A percentile compares a stretch with the other conserved stretches of the same genome.
phyloP scores from a whole-genome alignment of 1,139 yeast species.

The Candida tetrigidarum region DNA sequence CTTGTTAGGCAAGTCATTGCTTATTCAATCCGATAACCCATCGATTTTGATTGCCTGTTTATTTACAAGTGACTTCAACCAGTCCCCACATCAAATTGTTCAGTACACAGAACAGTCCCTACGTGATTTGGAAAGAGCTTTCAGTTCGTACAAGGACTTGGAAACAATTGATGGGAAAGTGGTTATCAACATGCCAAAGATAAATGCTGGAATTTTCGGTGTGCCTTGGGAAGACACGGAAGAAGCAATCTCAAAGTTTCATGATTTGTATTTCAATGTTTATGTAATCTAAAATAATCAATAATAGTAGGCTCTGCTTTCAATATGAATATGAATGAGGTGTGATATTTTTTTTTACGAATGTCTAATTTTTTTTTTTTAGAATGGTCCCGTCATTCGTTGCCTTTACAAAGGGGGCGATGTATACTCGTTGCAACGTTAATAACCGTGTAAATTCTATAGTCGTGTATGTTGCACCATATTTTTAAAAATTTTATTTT shows the following conservation, averaged over 20 bases:
- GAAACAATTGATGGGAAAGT: slow-evolving; percentile 18
- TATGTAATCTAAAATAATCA: slow-evolving; percentile 32
- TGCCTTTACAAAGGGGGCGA: neutral
- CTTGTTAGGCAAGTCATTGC: slow-evolving; percentile 58
- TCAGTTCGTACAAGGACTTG: slow-evolving; percentile 16
- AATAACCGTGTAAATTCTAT: neutral
- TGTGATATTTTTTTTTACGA: neutral
- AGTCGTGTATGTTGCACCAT: slow-evolving; percentile 7
- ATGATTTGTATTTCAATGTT: slow-evolving; percentile 42
- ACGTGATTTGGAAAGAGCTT: slow-evolving; percentile 40
- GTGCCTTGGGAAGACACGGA: slow-evolving; percentile 82
- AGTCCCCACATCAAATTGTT: slow-evolving; percentile 44
- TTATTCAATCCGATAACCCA: slow-evolving; percentile 40
- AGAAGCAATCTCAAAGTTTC: slow-evolving; percentile 36
- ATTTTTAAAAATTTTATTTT: too few species aligned
- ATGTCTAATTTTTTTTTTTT: neutral
- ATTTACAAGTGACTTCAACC: slow-evolving; percentile 60
- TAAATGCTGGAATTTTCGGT: slow-evolving; percentile 78
- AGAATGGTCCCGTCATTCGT: neutral
- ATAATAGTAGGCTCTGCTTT: too few species aligned
- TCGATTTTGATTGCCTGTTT: slow-evolving; percentile 54
- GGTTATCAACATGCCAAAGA: slow-evolving; percentile 68
- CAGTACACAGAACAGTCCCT: slow-evolving; percentile 52
- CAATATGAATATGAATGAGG: neutral
- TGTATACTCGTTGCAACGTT: too few species aligned